These are phyloP conservation scores for Aspergillus spinulosporus DNA, from an alignment of 2,329 filamentous ascomycete genomes.

Conservation along the genomic window DNA sequence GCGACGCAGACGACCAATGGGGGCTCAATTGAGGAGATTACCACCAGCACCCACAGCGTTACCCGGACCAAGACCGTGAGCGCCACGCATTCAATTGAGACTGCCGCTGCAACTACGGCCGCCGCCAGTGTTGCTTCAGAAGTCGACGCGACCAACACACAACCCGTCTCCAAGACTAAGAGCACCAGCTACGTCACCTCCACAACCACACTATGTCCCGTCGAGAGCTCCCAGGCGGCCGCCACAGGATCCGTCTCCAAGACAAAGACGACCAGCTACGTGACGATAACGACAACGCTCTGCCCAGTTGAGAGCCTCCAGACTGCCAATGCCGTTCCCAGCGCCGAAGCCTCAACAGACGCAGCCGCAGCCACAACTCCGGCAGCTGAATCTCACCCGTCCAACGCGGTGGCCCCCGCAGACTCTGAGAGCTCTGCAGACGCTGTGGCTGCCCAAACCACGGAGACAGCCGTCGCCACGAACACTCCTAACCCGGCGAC, in stretches of 20 bases:
- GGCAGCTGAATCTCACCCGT: background rate
- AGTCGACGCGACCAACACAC: background rate
- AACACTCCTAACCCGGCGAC: background rate
- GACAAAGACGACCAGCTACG: constrained; percentile 14
- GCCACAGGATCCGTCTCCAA: background rate
- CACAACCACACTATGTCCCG: constrained; percentile 10
- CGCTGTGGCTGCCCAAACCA: background rate
- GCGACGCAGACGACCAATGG: background rate
- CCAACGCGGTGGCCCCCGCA: background rate
- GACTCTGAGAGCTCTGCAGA: background rate
- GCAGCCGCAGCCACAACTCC: background rate
- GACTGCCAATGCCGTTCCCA: background rate
- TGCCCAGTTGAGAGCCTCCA: constrained; percentile 16
- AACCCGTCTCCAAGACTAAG: constrained; percentile 4
- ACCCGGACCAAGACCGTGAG: background rate
- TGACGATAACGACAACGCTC: constrained; percentile 22
- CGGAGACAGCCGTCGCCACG: background rate
- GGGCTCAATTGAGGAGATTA: background rate
- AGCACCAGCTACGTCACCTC: constrained; percentile 12
- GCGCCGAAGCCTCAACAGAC: background rate
- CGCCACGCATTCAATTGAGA: background rate
- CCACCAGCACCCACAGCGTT: background rate
- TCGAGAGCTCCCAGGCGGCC: constrained; percentile 2
- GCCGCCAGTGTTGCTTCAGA: background rate
- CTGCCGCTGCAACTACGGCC: background rate